Conservation (phyloP, 2,329 filamentous ascomycete species). For the Diaporthe sp. region DNA sequence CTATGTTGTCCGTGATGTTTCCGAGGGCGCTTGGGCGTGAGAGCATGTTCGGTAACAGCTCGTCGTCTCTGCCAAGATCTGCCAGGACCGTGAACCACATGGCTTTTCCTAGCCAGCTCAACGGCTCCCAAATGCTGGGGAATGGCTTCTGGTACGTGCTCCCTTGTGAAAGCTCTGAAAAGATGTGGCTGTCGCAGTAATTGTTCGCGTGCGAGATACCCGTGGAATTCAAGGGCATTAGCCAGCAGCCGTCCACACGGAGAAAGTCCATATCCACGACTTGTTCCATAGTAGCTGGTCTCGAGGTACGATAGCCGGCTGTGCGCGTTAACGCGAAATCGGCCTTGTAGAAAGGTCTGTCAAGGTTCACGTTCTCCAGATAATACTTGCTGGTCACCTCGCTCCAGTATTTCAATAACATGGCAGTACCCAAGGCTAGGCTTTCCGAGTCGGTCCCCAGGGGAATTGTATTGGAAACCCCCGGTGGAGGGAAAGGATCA, state of each 20-base stretch:
- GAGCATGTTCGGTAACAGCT: not conserved
- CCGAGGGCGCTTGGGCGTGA: not conserved
- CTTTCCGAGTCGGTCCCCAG: not conserved
- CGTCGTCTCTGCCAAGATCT: conserved; percentile 7
- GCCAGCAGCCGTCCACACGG: not conserved
- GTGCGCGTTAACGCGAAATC: not conserved
- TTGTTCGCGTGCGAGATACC: not conserved
- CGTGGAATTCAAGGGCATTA: not conserved
- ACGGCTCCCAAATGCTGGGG: not conserved
- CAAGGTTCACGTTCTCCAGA: not conserved
- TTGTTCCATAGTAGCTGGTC: not conserved
- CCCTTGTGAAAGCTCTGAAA: not conserved
- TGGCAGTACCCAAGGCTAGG: not conserved
- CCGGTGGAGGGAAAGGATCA: not conserved
- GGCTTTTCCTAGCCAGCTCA: not conserved
- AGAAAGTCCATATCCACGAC: conserved; percentile 6
- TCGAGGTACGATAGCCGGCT: not conserved
- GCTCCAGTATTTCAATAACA: not conserved
- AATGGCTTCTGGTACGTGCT: not conserved
- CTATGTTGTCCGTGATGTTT: not conserved
- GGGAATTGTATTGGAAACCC: no score
- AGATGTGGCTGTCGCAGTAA: not conserved
- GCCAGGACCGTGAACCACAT: conserved; percentile 3
- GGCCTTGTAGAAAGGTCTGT: not conserved
- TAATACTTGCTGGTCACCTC: not conserved